Evolutionary conservation across 1,284 basidiomycete genomes (phyloP).

Genomic region (Spongispora temasekensis): DNA sequence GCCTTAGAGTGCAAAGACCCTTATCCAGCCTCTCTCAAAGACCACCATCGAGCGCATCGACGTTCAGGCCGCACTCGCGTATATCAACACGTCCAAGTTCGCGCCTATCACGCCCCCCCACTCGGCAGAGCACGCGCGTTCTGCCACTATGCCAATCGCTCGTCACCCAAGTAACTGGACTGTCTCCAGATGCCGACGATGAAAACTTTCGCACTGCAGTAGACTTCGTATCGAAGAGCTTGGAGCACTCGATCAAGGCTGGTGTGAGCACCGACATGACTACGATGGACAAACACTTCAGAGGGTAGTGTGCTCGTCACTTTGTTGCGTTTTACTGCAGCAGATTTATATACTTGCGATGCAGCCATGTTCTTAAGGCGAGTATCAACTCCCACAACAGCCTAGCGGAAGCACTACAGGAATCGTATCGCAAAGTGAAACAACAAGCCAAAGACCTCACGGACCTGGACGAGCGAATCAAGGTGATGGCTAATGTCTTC

Average conservation of each 20-base stretch:
- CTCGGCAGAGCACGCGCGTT: conserved; percentile 50
- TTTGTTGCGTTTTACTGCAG: conserved; percentile 2
- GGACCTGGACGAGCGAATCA: conserved; percentile 68
- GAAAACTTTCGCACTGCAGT: conserved; percentile 51
- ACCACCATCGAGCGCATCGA: conserved; percentile 39
- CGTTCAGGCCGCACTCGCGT: conserved; percentile 51
- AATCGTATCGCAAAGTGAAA: conserved; percentile 52
- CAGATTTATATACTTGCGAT: conserved; percentile 15
- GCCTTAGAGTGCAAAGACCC: conserved; percentile 30
- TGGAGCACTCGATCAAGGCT: conserved; percentile 55
- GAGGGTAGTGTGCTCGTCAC: conserved; percentile 45
- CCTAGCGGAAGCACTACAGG: conserved; percentile 59
- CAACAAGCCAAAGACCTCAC: conserved; percentile 45
- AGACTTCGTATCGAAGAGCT: conserved; percentile 52
- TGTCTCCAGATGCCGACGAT: conserved; percentile 40
- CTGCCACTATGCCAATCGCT: conserved; percentile 55
- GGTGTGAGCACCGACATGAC: conserved; percentile 56
- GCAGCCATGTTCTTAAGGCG: conserved; percentile 66
- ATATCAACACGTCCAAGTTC: conserved; percentile 54
- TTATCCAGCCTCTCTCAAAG: conserved; percentile 34
- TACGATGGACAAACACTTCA: conserved; percentile 55
- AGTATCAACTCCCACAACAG: conserved; percentile 61
- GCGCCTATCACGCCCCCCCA: conserved; percentile 45
- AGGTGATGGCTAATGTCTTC: conserved; percentile 37
- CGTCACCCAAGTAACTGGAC: conserved; percentile 52